Conservation (phyloP, 768 basidiomycete genomes). For the Auriculariales sp. region DNA sequence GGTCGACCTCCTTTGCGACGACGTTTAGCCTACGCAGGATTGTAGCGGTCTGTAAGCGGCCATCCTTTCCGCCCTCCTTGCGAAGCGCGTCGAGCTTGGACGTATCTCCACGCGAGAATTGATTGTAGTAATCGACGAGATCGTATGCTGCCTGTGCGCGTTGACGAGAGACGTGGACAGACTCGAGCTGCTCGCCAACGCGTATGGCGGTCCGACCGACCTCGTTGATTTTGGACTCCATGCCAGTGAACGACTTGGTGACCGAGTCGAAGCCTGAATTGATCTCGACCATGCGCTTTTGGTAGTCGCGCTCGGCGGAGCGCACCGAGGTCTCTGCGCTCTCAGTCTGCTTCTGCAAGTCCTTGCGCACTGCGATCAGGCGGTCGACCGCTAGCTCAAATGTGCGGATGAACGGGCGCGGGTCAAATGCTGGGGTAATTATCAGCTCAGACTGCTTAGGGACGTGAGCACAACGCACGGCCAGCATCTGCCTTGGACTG, state of each 20-base stretch:
- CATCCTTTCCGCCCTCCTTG: slow-evolving; percentile 75
- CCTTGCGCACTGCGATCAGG: slow-evolving; percentile 72
- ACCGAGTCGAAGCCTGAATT: slow-evolving; percentile 93
- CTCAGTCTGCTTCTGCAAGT: slow-evolving; percentile 82
- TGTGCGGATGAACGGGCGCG: slow-evolving; percentile 80
- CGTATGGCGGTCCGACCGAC: slow-evolving; percentile 89
- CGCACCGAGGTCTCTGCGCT: slow-evolving; percentile 86
- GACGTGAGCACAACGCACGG: slow-evolving; percentile 36
- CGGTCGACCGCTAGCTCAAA: slow-evolving; percentile 87
- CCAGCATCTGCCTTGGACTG: slow-evolving; percentile 75
- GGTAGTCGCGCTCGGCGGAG: slow-evolving; percentile 83
- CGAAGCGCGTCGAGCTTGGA: slow-evolving; percentile 56
- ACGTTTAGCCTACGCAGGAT: slow-evolving; percentile 72
- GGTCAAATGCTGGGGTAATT: slow-evolving; percentile 62
- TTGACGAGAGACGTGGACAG: slow-evolving; percentile 81
- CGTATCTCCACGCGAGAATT: slow-evolving; percentile 74
- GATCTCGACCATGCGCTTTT: slow-evolving; percentile 84
- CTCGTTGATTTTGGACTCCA: slow-evolving; percentile 84
- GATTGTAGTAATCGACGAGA: slow-evolving; percentile 86
- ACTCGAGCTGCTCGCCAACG: slow-evolving; percentile 94
- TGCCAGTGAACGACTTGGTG: slow-evolving; percentile 71
- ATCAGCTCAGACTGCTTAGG: not conserved
- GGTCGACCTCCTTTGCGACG: slow-evolving; percentile 86
- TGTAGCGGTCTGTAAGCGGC: slow-evolving; percentile 77
- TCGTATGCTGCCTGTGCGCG: slow-evolving; percentile 90